Evolutionary conservation across 176 grass and related monocot genomes (phyloP).

Genomic region (Aechmea fasciata): DNA sequence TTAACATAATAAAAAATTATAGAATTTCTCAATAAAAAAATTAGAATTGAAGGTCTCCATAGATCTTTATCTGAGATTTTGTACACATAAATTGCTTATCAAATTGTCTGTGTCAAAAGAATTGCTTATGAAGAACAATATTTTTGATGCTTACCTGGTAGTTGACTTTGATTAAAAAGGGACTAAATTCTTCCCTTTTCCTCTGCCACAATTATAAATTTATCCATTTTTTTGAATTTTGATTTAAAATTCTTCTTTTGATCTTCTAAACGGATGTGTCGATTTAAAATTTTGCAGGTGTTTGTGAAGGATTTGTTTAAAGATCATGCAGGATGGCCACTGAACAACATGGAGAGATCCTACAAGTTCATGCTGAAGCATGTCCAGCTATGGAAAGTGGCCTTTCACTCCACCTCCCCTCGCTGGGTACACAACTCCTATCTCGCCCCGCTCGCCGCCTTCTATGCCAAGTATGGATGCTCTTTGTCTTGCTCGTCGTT

Average conservation of each 20-base stretch:
- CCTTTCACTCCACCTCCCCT: constrained; percentile 87
- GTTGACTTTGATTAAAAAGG: too few relatives aligned
- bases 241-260: not conserved
- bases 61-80: too few relatives aligned
- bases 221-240: not conserved
- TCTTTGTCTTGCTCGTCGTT: not conserved
- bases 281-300: constrained; percentile 32
- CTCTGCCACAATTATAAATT: too few relatives aligned
- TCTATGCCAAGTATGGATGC: constrained; percentile 82
- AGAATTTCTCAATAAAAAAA: too few relatives aligned
- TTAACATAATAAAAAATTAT: too few relatives aligned
- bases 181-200: too few relatives aligned
- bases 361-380: constrained; percentile 99
- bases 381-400: constrained; percentile 97
- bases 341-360: constrained; percentile 94
- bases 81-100: too few relatives aligned
- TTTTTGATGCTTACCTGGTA: too few relatives aligned
- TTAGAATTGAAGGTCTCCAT: too few relatives aligned
- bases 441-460: constrained; percentile 69
- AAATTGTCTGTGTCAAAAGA: too few relatives aligned
- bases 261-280: too few relatives aligned
- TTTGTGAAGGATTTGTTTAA: constrained; percentile 96
- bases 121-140: too few relatives aligned
- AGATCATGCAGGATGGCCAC: constrained; percentile 90
- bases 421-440: constrained; percentile 88